Evolutionary conservation across 2,329 filamentous ascomycete species (phyloP).

Genomic region (Botrytis porri): DNA sequence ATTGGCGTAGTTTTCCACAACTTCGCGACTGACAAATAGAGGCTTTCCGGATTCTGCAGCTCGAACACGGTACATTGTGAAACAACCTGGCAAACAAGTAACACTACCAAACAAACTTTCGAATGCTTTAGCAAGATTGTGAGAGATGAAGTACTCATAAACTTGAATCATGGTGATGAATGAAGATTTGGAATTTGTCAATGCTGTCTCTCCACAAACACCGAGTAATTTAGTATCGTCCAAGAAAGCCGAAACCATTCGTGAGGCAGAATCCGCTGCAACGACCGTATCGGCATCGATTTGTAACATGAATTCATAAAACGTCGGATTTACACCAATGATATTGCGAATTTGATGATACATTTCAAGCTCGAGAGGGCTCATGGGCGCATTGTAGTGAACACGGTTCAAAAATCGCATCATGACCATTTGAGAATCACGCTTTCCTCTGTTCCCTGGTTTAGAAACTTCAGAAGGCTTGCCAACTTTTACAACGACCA

Average conservation of each 20-base stretch:
- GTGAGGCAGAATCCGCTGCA: slow-evolving; percentile 81
- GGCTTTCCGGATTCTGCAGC: slow-evolving; percentile 93
- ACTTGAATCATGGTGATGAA: slow-evolving; percentile 99
- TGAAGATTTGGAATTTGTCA: slow-evolving; percentile 89
- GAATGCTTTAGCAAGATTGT: slow-evolving; percentile 95
- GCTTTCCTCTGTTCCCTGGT: slow-evolving; percentile 96
- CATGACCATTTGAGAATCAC: slow-evolving; percentile 96
- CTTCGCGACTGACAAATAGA: slow-evolving; percentile 89
- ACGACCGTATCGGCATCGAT: slow-evolving; percentile 98
- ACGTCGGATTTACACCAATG: slow-evolving; percentile 96
- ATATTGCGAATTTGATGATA: slow-evolving; percentile 98
- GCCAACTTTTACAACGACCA: slow-evolving; percentile 95
- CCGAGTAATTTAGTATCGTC: slow-evolving; percentile 92
- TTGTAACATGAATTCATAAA: slow-evolving; percentile 95
- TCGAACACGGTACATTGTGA: slow-evolving; percentile 97
- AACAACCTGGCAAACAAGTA: slow-evolving; percentile 96
- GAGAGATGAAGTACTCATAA: slow-evolving; percentile 99
- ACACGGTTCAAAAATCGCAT: slow-evolving; percentile 99
- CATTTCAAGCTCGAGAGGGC: slow-evolving; percentile 93
- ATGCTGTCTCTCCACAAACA: slow-evolving; percentile 88
- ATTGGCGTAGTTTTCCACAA: slow-evolving; percentile 82
- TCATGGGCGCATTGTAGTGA: slow-evolving; percentile 97
- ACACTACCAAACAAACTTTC: slow-evolving; percentile 96
- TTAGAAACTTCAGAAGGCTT: slow-evolving; percentile 71
- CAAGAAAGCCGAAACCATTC: slow-evolving; percentile 87